phyloP scores from a whole-genome alignment of 1,284 basidiomycete species.

The Sanguinoderma infundibulare region DNA sequence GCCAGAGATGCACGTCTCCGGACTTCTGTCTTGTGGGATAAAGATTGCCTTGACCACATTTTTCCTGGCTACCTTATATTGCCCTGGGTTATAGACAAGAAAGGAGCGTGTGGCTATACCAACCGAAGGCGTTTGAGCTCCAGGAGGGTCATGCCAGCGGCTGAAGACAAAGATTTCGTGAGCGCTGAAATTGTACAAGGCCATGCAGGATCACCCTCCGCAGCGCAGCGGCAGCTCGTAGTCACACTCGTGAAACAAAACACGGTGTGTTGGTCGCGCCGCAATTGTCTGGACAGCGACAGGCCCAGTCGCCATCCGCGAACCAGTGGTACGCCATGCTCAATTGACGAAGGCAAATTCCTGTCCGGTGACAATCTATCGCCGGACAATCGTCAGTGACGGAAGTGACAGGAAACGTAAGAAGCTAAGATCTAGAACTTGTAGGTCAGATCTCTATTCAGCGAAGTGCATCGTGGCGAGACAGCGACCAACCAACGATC shows the following conservation, averaged over 20 bases:
- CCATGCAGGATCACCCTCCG: too few relatives aligned
- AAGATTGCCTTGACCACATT: too few relatives aligned
- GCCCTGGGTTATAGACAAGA: background rate
- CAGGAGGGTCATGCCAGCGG: background rate
- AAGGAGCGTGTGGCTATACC: background rate
- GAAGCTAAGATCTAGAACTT: background rate
- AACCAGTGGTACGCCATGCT: too few relatives aligned
- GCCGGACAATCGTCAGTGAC: background rate
- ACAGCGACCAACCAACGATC: background rate
- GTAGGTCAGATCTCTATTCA: background rate
- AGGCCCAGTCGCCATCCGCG: too few relatives aligned
- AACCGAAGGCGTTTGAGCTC: background rate
- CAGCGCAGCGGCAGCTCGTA: background rate
- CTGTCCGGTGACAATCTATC: background rate
- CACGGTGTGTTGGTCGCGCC: background rate
- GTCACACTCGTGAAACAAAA: background rate
- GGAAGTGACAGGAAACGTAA: background rate
- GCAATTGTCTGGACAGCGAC: background rate
- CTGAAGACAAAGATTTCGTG: background rate
- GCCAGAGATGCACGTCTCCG: background rate
- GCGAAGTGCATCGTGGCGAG: background rate
- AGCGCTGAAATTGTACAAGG: background rate
- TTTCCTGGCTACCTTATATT: background rate
- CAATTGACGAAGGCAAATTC: background rate
- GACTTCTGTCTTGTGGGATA: too few relatives aligned